A percentile compares a stretch with the other conserved stretches of the same genome.
Conservation (phyloP, 208 protist genomes). For the Acanthamoeba royreba region DNA sequence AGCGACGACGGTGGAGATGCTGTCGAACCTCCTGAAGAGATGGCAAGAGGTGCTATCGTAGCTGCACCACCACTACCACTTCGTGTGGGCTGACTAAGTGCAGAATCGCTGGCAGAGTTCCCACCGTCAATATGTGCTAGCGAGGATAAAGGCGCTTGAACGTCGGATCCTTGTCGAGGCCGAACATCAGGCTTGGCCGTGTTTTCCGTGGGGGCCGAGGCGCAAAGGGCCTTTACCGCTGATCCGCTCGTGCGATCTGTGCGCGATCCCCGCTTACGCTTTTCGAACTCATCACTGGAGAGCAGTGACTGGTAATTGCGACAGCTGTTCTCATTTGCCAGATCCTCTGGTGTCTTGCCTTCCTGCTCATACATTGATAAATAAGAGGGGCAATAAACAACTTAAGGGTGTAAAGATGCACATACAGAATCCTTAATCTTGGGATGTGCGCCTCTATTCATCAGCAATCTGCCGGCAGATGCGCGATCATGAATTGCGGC, state of each 20-base stretch:
- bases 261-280: neutral
- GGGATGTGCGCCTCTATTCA: neutral
- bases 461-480: neutral
- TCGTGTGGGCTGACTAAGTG: too few species aligned
- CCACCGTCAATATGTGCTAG: too few species aligned
- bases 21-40: neutral
- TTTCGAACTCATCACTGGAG: neutral
- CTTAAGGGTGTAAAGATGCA: neutral
- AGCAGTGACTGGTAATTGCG: neutral
- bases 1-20: neutral
- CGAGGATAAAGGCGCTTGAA: too few species aligned
- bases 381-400: neutral
- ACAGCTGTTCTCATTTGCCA: neutral
- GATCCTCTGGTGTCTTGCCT: neutral
- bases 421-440: neutral
- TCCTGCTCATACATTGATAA: neutral
- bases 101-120: too few species aligned
- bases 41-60: too few species aligned
- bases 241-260: neutral
- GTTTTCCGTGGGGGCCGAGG: neutral
- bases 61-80: too few species aligned
- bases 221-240: too few species aligned
- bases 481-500: neutral
- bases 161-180: too few species aligned
- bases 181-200: neutral